Evolutionary conservation across 441 rosid genomes (phyloP), one percentile per base, ranked within the genome.

Genomic region (Populus trichocarpa): DNA sequence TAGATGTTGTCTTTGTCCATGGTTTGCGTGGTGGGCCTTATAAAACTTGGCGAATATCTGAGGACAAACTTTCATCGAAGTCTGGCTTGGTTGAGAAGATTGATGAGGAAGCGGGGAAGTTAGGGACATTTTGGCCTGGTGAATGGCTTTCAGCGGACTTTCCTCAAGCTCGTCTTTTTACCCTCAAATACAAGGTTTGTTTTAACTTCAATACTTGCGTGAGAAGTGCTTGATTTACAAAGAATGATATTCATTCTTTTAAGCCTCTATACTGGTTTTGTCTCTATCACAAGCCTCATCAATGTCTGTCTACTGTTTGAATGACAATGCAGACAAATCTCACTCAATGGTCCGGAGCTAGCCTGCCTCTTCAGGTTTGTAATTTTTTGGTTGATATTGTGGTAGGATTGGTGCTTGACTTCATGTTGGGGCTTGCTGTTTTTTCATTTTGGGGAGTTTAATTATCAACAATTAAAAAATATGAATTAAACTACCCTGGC

Each of bases 81-180:
- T 94, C 97, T 80, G 98, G 98, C 78, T 88, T 94, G 83, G 97
- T 94, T 32, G 99, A 94, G 90, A 96, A 89, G 85, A 94, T 96
- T 83, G 99, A 96, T 81, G 92, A 92, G 88, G 98, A 96, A 89
- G 99, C 99, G 79, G 99, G 98, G 84, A 96, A 91, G 85, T 87
- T 83, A 14, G 98, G 98, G 81, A 94, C 98, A 38, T 94, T 96
- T 88, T 96, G 99, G 98, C 99, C 99, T 30, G 91, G 89, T 82
- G 98, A 94, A 87, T 96, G 99, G 99, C 97, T 94, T 81, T 86
- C 98, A 71, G 81, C 79, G 80, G 99, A 96, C 83, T 87, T 96
- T 78, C 92, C 96, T 79, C 87, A 89, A 76, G 97, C 97, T 73
- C 96, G 98, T 82, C 72, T 94, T 87, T 96, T 94, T 88, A 83